A percentile compares a stretch with the other conserved stretches of the same genome.
Evolutionary conservation across 495 filamentous ascomycete genomes (phyloP).

Genomic region (Penicillium macrosclerotiorum): DNA sequence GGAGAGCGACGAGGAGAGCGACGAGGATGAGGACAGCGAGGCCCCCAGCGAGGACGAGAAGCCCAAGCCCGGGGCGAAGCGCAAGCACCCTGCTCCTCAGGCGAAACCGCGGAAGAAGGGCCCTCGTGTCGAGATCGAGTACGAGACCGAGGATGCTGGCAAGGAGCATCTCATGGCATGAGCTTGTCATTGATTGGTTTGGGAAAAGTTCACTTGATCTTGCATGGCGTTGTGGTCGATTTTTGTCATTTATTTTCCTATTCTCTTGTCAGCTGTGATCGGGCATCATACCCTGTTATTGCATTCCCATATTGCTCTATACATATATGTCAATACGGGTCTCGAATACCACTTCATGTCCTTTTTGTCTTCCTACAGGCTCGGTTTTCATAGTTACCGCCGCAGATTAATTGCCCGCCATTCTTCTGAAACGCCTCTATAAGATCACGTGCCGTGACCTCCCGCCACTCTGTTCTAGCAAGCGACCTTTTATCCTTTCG

Average conservation of each 20-base stretch:
- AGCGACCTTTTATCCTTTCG: slow-evolving; percentile 1
- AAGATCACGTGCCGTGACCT: slow-evolving; percentile 16
- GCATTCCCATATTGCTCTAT: slow-evolving; percentile 31
- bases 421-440: slow-evolving; percentile 11
- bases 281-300: slow-evolving; percentile 41
- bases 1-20: slow-evolving; percentile 50
- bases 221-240: slow-evolving; percentile 42
- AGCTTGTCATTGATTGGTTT: slow-evolving; percentile 11
- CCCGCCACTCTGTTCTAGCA: slow-evolving; percentile 8
- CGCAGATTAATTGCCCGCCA: background rate
- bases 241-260: slow-evolving; percentile 19
- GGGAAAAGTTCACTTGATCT: slow-evolving; percentile 33
- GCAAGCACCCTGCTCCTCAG: slow-evolving; percentile 61
- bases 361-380: background rate
- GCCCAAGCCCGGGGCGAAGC: slow-evolving; percentile 58
- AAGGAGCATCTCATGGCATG: slow-evolving; percentile 49
- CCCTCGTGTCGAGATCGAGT: slow-evolving; percentile 67
- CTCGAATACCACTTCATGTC: slow-evolving; percentile 6
- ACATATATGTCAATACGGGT: slow-evolving; percentile 17
- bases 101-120: slow-evolving; percentile 66
- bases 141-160: slow-evolving; percentile 59
- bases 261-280: slow-evolving; percentile 30
- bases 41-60: slow-evolving; percentile 47
- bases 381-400: background rate
- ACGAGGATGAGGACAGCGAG: slow-evolving; percentile 41